Conservation (phyloP, 1,284 basidiomycete species). For the Irpex lacteus region DNA sequence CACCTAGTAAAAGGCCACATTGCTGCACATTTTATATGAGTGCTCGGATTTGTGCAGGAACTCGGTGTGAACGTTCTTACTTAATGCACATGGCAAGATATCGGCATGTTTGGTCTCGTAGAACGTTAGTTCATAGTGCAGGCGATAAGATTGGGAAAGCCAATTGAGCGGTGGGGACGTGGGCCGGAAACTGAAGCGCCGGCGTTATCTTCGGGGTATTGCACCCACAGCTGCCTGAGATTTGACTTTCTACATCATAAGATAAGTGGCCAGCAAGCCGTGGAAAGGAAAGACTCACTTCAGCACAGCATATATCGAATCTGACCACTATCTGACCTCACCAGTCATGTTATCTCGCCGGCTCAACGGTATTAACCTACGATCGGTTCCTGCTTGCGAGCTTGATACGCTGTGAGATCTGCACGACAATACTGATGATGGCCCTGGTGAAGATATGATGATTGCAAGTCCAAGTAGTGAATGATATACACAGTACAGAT, state of each 20-base stretch:
- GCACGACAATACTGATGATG: not conserved
- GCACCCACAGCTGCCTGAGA: not conserved
- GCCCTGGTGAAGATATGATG: conserved; percentile 1
- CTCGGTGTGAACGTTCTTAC: not conserved
- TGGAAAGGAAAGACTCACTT: not conserved
- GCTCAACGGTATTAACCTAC: no score
- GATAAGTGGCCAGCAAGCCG: not conserved
- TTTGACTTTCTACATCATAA: not conserved
- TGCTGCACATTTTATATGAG: not conserved
- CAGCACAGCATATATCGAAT: not conserved
- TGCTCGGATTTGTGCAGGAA: not conserved
- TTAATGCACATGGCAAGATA: not conserved
- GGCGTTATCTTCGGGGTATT: not conserved
- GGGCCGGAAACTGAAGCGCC: not conserved
- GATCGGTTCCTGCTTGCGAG: not conserved
- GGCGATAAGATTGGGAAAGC: not conserved
- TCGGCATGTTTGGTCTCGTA: not conserved
- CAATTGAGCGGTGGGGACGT: not conserved
- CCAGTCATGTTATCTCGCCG: not conserved
- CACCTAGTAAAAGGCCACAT: not conserved
- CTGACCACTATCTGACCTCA: no score
- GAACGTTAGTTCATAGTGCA: not conserved
- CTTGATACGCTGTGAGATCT: not conserved
- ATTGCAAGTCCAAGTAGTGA: not conserved
- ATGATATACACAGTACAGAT: conserved; percentile 17